These are phyloP conservation scores for Stephanodiscus triporus DNA, from an alignment of 108 stramenopile genomes.

Conservation along the genomic window DNA sequence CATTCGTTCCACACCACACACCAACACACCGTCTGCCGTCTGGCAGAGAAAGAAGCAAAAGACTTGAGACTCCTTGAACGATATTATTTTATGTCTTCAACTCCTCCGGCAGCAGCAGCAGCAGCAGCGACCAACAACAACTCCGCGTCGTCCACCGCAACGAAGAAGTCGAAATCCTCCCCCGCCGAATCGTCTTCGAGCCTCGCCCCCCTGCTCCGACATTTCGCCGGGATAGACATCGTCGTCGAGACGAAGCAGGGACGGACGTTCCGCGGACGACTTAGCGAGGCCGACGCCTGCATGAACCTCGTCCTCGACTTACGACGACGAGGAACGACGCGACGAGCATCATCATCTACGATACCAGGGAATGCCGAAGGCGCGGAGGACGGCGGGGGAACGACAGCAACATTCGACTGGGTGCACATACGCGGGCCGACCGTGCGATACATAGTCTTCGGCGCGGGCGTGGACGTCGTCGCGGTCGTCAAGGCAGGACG, in stretches of 20 bases:
- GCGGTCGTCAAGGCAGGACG: slow-evolving; percentile 45
- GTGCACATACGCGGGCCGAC: slow-evolving; percentile 70
- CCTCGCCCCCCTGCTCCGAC: slow-evolving; percentile 52
- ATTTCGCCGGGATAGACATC: slow-evolving; percentile 66
- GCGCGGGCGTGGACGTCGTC: slow-evolving; percentile 61
- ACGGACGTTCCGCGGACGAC: slow-evolving; percentile 54
- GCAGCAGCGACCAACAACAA: background rate
- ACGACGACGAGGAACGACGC: background rate
- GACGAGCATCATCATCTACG: too few relatives aligned
- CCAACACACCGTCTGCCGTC: too few relatives aligned
- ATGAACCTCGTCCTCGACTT: slow-evolving; percentile 70
- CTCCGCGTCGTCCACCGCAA: background rate
- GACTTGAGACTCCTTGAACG: too few relatives aligned
- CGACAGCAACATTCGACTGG: slow-evolving; percentile 20
- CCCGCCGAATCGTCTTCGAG: slow-evolving; percentile 19
- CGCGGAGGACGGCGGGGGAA: background rate
- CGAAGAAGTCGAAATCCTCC: background rate
- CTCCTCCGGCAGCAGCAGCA: background rate
- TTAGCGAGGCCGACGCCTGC: slow-evolving; percentile 60
- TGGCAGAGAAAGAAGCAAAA: too few relatives aligned
- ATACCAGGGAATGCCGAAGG: too few relatives aligned
- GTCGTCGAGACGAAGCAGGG: slow-evolving; percentile 82
- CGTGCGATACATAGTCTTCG: slow-evolving; percentile 83
- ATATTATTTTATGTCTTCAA: too few relatives aligned
- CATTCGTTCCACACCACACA: too few relatives aligned